phyloP scores from a whole-genome alignment of 139 green algal species.

The Penium margaritaceum region DNA sequence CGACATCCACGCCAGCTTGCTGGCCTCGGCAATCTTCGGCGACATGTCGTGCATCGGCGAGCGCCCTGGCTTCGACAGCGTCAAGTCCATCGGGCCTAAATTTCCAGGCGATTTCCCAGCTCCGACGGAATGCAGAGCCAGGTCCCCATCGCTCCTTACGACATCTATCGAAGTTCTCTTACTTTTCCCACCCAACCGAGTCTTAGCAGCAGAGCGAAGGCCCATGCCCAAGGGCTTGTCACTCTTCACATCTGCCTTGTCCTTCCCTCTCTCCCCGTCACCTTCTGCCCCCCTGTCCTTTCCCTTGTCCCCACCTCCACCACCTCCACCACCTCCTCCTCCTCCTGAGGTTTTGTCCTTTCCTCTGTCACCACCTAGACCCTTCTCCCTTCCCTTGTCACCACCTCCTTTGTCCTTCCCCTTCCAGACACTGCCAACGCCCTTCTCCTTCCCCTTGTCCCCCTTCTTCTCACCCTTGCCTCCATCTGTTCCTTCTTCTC shows the following conservation, averaged over 20 bases:
- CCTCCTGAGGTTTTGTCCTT: no score
- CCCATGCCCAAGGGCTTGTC: neutral
- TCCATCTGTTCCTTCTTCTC: neutral
- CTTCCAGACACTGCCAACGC: no score
- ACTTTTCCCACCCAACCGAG: neutral
- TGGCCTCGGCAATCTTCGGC: no score
- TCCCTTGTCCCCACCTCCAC: conserved; percentile 1
- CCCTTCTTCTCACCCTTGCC: neutral
- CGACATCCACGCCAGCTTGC: no score
- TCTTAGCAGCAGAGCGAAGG: neutral
- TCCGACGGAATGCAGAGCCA: neutral
- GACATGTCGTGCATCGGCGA: no score
- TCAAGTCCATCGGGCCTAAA: no score
- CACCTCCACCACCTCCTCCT: no score
- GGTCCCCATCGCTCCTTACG: neutral
- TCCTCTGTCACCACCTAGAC: no score
- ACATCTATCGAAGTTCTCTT: neutral
- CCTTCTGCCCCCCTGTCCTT: neutral
- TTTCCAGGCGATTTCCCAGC: no score
- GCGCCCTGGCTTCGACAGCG: no score
- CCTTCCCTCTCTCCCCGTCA: conserved; percentile 3
- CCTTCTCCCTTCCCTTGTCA: no score
- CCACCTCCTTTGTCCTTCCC: neutral
- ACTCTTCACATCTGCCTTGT: neutral
- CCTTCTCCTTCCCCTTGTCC: neutral